A percentile compares a stretch with the other conserved stretches of the same genome.
Conservation (phyloP, 2,329 filamentous ascomycete species). For the Curvularia hawaiiensis region DNA sequence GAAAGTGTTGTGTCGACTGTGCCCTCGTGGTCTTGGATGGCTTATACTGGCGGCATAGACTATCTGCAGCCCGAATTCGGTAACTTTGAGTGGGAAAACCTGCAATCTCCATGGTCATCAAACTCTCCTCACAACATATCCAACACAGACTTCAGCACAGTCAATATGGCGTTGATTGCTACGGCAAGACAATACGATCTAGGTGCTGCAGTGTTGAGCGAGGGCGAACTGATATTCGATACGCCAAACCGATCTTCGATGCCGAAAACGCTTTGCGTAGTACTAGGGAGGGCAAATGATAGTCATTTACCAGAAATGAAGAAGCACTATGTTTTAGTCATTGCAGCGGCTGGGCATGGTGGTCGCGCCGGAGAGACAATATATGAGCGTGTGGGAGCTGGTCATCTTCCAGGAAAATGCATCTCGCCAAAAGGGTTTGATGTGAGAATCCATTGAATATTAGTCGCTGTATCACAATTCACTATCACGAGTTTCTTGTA, state of each 20-base stretch:
- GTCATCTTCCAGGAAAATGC: conserved; percentile 4
- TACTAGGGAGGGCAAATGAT: conserved; percentile 5
- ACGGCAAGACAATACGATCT: conserved; percentile 2
- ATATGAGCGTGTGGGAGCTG: conserved; percentile 2
- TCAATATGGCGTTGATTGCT: conserved; percentile 1
- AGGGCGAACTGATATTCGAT: conserved; percentile 1
- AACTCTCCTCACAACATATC: not conserved
- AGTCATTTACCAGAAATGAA: not conserved
- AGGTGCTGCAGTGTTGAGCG: not conserved
- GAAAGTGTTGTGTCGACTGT: not conserved
- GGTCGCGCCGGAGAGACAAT: not conserved
- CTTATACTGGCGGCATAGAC: conserved; percentile 22
- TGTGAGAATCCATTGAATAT: not conserved
- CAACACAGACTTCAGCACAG: not conserved
- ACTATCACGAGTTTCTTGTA: too few relatives aligned
- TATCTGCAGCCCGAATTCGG: conserved; percentile 17
- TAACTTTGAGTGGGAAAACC: conserved; percentile 19
- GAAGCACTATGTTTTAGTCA: conserved; percentile 1
- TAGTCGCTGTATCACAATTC: too few relatives aligned
- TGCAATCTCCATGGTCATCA: conserved; percentile 3
- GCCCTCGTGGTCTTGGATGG: conserved; percentile 26
- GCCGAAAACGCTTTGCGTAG: not conserved
- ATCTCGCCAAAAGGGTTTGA: not conserved
- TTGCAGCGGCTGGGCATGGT: not conserved
- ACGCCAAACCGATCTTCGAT: conserved; percentile 1